Base-by-base conservation (phyloP, 352 stramenopile genomes). In the Globisporangium parvum region DNA sequence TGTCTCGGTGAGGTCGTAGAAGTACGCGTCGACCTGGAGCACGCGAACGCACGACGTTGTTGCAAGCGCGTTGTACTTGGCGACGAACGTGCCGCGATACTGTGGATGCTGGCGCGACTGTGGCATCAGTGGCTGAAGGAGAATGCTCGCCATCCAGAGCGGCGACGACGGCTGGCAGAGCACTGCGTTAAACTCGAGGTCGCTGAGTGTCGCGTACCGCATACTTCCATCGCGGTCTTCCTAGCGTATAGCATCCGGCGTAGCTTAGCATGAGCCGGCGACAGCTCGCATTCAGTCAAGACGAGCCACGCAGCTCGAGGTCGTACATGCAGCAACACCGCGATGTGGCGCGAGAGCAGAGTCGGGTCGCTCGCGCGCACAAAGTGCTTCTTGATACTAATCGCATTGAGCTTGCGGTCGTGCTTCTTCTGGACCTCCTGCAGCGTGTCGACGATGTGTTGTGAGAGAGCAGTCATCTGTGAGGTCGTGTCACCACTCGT, bases 371-470 rank as follows among this genome's bases (percentile, higher is more conserved):
- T 66, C 10, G 37, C 47, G 26, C 54, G 48, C 20, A 80, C 62
- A 40, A 76, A 75, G 39, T 73, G 60, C 17, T 63, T 66, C 44
- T 86, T 86, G 57, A 82, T 70, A 58, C 62, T 44, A 46, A 80
- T 65, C 11, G 65, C 50, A 41, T 61, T 80, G 39, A 80, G 63
- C 53, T 57, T 74, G 28, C 37, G 53, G 42, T 60, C 69, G 47
- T 35, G 62, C 53, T 85, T 83, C 20, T 63, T 71, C 55, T 80
- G 74, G 35, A 88, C 54, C 55, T 85, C 77, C 77, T 86, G 44
- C 31, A 37, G 31, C 10, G 6, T 2, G 3, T 37, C 31, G 8
- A 11, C 11, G 4, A 37, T 37, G 31, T 37, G 2, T 37, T 18
- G 5, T 40, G 11, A 33, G 15, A 15, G 46, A 10, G 17, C 28